phyloP scores from a whole-genome alignment of 257 asterid species.

The Oldenlandia corymbosa region DNA sequence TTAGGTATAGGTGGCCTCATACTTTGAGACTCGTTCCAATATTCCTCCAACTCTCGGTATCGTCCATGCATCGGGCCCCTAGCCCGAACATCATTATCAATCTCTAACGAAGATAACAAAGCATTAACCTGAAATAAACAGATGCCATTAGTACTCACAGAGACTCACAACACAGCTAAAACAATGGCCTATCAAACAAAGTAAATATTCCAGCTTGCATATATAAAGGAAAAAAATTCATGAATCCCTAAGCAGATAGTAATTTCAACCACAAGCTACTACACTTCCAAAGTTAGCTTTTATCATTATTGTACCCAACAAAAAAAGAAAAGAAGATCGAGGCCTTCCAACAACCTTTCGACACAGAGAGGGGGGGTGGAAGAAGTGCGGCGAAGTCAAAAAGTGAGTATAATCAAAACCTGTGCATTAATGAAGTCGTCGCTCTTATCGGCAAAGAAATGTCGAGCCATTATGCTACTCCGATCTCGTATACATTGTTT shows the following conservation, averaged over 20 bases:
- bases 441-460: slow-evolving; percentile 85
- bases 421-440: slow-evolving; percentile 88
- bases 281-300: not conserved
- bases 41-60: slow-evolving; percentile 77
- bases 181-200: not conserved
- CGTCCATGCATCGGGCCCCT: slow-evolving; percentile 74
- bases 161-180: not conserved
- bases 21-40: slow-evolving; percentile 86
- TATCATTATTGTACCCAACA: not conserved
- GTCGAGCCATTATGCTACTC: slow-evolving; percentile 99
- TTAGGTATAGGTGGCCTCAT: slow-evolving; percentile 57
- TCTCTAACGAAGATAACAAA: slow-evolving; percentile 80
- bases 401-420: slow-evolving; percentile 38
- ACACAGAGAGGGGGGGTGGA: too few relatives aligned
- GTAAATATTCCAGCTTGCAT: not conserved
- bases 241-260: not conserved
- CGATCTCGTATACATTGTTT: slow-evolving; percentile 97
- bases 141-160: not conserved
- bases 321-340: not conserved
- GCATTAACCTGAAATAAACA: slow-evolving; percentile 70
- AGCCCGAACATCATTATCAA: slow-evolving; percentile 64
- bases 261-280: not conserved
- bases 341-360: not conserved
- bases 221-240: not conserved
- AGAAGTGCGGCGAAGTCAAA: not conserved